Conservation (phyloP, 257 asterid genomes). For the Lithospermum erythrorhizon region DNA sequence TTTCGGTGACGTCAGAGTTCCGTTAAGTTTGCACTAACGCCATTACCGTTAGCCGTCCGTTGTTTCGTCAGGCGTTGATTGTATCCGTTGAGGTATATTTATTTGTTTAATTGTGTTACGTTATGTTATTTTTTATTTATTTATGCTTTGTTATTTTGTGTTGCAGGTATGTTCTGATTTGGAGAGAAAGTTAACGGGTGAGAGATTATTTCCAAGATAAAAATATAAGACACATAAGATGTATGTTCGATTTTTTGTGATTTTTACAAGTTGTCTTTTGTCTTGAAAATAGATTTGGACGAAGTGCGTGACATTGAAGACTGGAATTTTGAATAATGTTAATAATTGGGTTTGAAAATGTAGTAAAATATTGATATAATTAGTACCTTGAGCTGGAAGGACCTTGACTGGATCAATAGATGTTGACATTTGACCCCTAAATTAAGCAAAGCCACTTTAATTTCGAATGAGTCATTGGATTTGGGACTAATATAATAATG, state of each 20-base stretch:
- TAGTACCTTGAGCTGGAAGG: background rate
- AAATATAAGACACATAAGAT: too few relatives aligned
- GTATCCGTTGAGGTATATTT: conserved; percentile 17
- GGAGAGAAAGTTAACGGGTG: background rate
- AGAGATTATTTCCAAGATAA: too few relatives aligned
- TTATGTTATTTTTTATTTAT: background rate
- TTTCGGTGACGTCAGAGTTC: background rate
- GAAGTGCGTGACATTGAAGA: background rate
- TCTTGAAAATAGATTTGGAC: too few relatives aligned
- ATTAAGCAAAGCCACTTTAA: background rate
- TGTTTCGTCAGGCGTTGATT: conserved; percentile 10
- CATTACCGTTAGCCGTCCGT: conserved; percentile 16
- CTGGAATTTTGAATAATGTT: too few relatives aligned
- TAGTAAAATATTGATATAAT: too few relatives aligned
- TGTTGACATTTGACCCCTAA: background rate
- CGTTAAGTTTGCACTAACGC: background rate
- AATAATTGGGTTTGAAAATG: background rate
- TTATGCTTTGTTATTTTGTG: background rate
- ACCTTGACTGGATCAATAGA: background rate
- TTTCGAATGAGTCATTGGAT: too few relatives aligned
- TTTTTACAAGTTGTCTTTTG: too few relatives aligned
- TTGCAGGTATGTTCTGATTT: background rate
- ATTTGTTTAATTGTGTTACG: too few relatives aligned
- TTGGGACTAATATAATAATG: too few relatives aligned
- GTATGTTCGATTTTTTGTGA: too few relatives aligned